Conservation (phyloP, 1,284 basidiomycete species). For the Tilletia caries region DNA sequence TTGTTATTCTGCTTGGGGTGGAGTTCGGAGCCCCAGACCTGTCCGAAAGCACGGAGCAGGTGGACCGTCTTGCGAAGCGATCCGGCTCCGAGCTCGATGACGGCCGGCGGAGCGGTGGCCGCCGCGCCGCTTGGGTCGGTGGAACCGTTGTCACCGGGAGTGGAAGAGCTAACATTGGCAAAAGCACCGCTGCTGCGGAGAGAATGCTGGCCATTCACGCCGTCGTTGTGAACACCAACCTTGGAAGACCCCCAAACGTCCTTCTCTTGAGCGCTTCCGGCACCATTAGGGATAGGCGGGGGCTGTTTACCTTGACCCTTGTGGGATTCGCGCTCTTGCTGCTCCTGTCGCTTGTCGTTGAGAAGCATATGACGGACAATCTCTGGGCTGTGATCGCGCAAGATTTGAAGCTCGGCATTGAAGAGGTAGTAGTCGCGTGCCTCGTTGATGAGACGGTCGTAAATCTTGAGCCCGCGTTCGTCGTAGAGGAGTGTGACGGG, state of each 20-base stretch:
- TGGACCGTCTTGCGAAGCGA: conserved; percentile 66
- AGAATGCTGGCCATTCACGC: conserved; percentile 60
- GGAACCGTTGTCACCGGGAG: background rate
- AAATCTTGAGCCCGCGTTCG: conserved; percentile 74
- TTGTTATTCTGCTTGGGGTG: conserved; percentile 50
- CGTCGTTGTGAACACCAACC: conserved; percentile 69
- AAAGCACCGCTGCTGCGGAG: conserved; percentile 56
- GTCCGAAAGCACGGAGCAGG: conserved; percentile 70
- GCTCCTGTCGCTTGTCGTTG: conserved; percentile 20
- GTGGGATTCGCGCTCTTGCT: conserved; percentile 10
- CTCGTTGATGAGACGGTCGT: conserved; percentile 59
- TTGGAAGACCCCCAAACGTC: conserved; percentile 63
- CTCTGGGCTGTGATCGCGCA: conserved; percentile 57
- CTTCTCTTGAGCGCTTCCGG: conserved; percentile 39
- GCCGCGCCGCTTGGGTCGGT: background rate
- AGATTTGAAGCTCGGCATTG: conserved; percentile 59
- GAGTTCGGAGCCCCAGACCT: conserved; percentile 16
- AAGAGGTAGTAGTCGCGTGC: conserved; percentile 65
- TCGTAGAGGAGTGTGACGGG: conserved; percentile 86
- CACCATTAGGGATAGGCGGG: background rate
- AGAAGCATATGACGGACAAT: conserved; percentile 55
- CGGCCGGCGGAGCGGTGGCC: conserved; percentile 21
- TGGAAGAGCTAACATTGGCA: conserved; percentile 1
- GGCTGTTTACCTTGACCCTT: conserved; percentile 23
- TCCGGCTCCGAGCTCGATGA: conserved; percentile 55